Evolutionary conservation across 1,284 basidiomycete genomes (phyloP).

Genomic region (Ceratobasidium sp.): DNA sequence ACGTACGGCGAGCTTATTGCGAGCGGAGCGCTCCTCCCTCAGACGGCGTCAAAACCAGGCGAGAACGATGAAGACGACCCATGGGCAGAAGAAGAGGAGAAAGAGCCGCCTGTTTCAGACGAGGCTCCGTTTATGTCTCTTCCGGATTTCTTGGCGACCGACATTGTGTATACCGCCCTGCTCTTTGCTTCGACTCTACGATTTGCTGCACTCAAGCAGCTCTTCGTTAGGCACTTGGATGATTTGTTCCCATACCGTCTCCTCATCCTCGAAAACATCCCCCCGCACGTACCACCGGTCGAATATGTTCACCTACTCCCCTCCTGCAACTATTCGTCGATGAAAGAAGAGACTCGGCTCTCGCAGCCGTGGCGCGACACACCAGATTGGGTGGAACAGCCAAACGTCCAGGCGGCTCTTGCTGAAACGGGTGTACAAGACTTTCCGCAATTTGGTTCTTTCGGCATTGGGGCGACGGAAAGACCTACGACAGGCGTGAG

Average conservation of each 20-base stretch:
- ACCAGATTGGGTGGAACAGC: slow-evolving; percentile 64
- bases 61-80: slow-evolving; percentile 72
- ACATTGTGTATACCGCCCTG: slow-evolving; percentile 66
- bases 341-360: slow-evolving; percentile 53
- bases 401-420: slow-evolving; percentile 56
- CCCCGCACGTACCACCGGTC: slow-evolving; percentile 71
- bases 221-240: slow-evolving; percentile 64
- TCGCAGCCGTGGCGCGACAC: slow-evolving; percentile 58
- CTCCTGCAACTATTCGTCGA: slow-evolving; percentile 57
- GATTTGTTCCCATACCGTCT: slow-evolving; percentile 75
- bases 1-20: slow-evolving; percentile 57
- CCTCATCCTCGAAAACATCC: slow-evolving; percentile 72
- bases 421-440: slow-evolving; percentile 40
- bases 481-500: slow-evolving; percentile 14
- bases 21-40: not conserved
- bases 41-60: slow-evolving; percentile 42
- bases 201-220: slow-evolving; percentile 62
- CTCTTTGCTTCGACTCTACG: slow-evolving; percentile 68
- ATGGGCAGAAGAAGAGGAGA: slow-evolving; percentile 71
- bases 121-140: slow-evolving; percentile 60
- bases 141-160: slow-evolving; percentile 66
- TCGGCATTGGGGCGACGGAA: slow-evolving; percentile 5
- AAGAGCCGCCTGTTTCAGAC: slow-evolving; percentile 46
- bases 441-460: slow-evolving; percentile 36
- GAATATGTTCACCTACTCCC: slow-evolving; percentile 72